Evolutionary conservation across 2,329 filamentous ascomycete species (phyloP).

Genomic region (Scytalidium lignicola): DNA sequence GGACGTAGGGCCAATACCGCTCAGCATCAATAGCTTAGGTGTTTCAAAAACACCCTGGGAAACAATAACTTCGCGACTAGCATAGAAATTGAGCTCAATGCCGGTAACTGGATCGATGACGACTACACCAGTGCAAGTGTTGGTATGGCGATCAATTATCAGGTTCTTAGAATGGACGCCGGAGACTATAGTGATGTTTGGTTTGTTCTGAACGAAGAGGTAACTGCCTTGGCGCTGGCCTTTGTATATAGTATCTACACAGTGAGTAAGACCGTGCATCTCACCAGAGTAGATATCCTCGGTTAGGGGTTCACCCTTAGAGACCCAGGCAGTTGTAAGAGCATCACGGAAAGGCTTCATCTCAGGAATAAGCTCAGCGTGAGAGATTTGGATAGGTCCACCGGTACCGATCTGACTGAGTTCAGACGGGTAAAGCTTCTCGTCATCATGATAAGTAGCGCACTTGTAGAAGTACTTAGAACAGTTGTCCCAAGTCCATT

Average conservation of each 20-base stretch:
- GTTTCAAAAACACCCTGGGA: constrained; percentile 37
- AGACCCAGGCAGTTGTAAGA: constrained; percentile 46
- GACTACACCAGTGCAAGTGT: constrained; percentile 39
- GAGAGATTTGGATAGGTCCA: constrained; percentile 50
- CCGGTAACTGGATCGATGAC: constrained; percentile 35
- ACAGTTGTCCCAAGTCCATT: constrained; percentile 52
- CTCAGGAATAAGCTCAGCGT: constrained; percentile 50
- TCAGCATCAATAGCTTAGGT: constrained; percentile 46
- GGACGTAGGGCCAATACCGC: constrained; percentile 39
- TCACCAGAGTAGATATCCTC: constrained; percentile 52
- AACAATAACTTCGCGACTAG: constrained; percentile 19
- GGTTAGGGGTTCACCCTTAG: constrained; percentile 43
- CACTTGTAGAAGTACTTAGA: constrained; percentile 11
- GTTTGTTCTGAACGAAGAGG: constrained; percentile 45
- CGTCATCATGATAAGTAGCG: constrained; percentile 54
- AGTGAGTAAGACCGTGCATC: constrained; percentile 48
- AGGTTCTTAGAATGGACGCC: constrained; percentile 46
- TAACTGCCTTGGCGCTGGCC: constrained; percentile 49
- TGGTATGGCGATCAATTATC: constrained; percentile 41
- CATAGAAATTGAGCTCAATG: constrained; percentile 39
- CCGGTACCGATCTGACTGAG: constrained; percentile 45
- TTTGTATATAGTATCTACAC: constrained; percentile 51
- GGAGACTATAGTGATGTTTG: constrained; percentile 48
- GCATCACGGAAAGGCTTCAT: constrained; percentile 45
- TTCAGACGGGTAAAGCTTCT: constrained; percentile 36